Conservation (phyloP, 306 rosid species). For the Vachellia collinsii region DNA sequence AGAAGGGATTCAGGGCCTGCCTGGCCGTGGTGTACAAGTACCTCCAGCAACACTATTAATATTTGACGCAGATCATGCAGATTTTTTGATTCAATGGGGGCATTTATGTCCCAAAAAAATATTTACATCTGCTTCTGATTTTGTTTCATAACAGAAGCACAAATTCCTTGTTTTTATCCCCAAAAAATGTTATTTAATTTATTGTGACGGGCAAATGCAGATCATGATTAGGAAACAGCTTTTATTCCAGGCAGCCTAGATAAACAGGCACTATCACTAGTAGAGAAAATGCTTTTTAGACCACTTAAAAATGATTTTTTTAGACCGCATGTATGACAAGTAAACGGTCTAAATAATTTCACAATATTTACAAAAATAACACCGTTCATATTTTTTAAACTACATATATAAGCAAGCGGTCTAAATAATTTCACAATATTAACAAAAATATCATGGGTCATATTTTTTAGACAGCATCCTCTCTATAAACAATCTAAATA, state of each 20-base stretch:
- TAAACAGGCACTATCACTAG: neutral
- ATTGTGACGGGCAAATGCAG: neutral
- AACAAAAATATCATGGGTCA: too few species aligned
- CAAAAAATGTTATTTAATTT: neutral
- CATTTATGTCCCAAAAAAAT: neutral
- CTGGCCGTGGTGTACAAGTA: neutral
- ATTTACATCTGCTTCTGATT: neutral
- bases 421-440: too few species aligned
- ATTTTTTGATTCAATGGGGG: neutral
- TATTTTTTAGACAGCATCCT: too few species aligned
- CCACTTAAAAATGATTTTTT: too few species aligned
- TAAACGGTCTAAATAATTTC: too few species aligned
- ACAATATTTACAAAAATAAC: too few species aligned
- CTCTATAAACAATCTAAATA: too few species aligned
- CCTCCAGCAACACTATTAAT: neutral
- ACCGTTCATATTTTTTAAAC: too few species aligned
- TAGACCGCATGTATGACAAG: too few species aligned
- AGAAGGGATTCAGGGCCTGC: neutral
- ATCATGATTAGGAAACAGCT: neutral
- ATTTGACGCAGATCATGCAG: neutral
- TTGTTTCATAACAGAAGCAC: neutral
- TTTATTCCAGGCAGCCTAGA: neutral
- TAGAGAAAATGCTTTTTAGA: too few species aligned
- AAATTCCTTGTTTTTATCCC: neutral
- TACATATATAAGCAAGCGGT: too few species aligned